phyloP scores from a whole-genome alignment of 2,329 filamentous ascomycete species.

The Aureobasidium uvarum region DNA sequence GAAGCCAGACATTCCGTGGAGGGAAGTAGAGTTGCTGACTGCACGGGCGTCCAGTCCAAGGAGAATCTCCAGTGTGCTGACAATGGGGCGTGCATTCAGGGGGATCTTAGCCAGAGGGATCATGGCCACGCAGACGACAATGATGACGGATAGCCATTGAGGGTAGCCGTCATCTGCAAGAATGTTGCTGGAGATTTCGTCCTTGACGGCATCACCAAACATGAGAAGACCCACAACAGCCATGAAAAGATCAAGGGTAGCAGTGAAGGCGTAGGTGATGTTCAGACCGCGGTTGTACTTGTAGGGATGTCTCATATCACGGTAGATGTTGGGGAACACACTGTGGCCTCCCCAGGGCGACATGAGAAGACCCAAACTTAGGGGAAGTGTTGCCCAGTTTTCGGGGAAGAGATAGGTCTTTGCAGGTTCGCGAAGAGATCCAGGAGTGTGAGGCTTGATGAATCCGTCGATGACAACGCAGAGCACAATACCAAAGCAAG shows the following conservation, averaged over 20 bases:
- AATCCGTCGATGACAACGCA: slow-evolving; percentile 85
- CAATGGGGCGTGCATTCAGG: slow-evolving; percentile 81
- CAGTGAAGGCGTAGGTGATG: slow-evolving; percentile 81
- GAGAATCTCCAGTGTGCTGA: slow-evolving; percentile 79
- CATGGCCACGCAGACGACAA: slow-evolving; percentile 84
- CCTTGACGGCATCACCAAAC: slow-evolving; percentile 86
- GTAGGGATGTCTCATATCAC: slow-evolving; percentile 76
- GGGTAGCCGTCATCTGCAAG: slow-evolving; percentile 74
- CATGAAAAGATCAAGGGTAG: slow-evolving; percentile 75
- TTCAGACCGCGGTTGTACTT: slow-evolving; percentile 75
- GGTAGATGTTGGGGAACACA: slow-evolving; percentile 82
- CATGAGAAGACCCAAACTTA: slow-evolving; percentile 89
- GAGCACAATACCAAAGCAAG: slow-evolving; percentile 80
- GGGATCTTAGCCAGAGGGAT: slow-evolving; percentile 97
- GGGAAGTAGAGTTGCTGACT: slow-evolving; percentile 51
- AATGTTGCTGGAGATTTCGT: slow-evolving; percentile 90
- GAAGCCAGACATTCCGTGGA: slow-evolving; percentile 55
- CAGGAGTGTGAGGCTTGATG: slow-evolving; percentile 72
- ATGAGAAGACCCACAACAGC: slow-evolving; percentile 84
- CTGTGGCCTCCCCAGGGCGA: slow-evolving; percentile 70
- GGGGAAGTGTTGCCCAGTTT: slow-evolving; percentile 82
- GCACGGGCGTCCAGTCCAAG: slow-evolving; percentile 65
- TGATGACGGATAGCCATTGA: slow-evolving; percentile 66
- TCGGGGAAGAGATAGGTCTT: slow-evolving; percentile 76
- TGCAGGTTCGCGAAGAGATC: slow-evolving; percentile 79